These are phyloP conservation scores for Picea mariana DNA, from an alignment of 83 land plant species.

Conservation along the genomic window DNA sequence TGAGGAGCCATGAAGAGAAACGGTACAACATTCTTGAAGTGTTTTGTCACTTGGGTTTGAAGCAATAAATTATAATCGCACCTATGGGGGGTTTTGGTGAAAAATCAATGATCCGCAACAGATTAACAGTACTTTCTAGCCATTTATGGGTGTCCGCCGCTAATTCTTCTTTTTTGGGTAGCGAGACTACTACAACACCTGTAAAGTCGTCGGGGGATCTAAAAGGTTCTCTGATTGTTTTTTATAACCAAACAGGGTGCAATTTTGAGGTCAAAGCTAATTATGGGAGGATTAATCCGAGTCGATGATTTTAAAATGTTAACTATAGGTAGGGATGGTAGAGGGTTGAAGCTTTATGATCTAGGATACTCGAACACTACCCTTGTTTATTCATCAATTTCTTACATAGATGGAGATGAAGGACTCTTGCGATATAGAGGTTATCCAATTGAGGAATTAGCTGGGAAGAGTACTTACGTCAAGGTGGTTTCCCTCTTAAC, in stretches of 20 bases:
- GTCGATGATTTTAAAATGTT: constrained; percentile 26
- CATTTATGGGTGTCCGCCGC: constrained; percentile 9
- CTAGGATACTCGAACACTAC: constrained; percentile 95
- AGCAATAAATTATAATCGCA: too few relatives aligned
- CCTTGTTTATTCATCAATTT: constrained; percentile 89
- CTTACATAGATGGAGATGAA: constrained; percentile 97
- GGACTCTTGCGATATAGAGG: constrained; percentile 97
- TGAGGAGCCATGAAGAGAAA: too few relatives aligned
- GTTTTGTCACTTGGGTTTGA: too few relatives aligned
- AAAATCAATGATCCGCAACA: background rate
- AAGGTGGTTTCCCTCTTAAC: constrained; percentile 94
- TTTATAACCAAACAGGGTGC: constrained; percentile 87
- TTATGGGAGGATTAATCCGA: constrained; percentile 19
- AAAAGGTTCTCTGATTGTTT: constrained; percentile 51
- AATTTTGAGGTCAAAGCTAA: constrained; percentile 72
- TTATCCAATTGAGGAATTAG: constrained; percentile 98
- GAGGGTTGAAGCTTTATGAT: constrained; percentile 87
- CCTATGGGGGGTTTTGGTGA: background rate
- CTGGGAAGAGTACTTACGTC: constrained; percentile 80
- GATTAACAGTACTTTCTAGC: constrained; percentile 23
- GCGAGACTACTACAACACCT: constrained; percentile 30
- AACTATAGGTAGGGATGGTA: constrained; percentile 67
- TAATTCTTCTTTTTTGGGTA: background rate
- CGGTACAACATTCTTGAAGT: too few relatives aligned
- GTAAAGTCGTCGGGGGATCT: constrained; percentile 35